phyloP scores from a whole-genome alignment of 495 filamentous ascomycete genomes.

The Rhizodiscina lignyota region DNA sequence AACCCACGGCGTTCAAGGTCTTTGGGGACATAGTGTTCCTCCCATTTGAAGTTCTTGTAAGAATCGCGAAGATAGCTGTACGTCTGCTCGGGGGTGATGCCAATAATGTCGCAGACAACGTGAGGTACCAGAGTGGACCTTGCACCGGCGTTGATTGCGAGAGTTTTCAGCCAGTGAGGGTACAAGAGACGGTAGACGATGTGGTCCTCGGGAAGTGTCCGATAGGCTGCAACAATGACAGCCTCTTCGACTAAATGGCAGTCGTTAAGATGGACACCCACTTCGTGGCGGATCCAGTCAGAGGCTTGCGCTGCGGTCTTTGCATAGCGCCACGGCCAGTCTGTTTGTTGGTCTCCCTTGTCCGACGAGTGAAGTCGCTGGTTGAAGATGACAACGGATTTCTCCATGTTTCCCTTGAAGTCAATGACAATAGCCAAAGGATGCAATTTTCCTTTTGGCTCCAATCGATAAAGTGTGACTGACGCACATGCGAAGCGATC shows the following conservation, averaged over 20 bases:
- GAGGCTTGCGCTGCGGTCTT: conserved; percentile 32
- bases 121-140: conserved; percentile 27
- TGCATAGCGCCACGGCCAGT: conserved; percentile 36
- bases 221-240: too few relatives aligned
- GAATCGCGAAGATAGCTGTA: conserved; percentile 17
- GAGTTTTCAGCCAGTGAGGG: conserved; percentile 33
- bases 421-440: conserved; percentile 17
- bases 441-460: too few relatives aligned
- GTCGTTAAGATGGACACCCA: too few relatives aligned
- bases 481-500: too few relatives aligned
- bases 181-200: conserved; percentile 23
- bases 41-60: conserved; percentile 26
- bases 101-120: conserved; percentile 24
- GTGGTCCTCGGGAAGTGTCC: conserved; percentile 21
- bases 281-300: conserved; percentile 33
- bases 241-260: too few relatives aligned
- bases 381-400: conserved; percentile 32
- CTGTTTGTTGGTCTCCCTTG: conserved; percentile 21
- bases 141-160: conserved; percentile 31
- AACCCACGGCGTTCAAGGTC: conserved; percentile 29
- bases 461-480: too few relatives aligned
- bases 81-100: conserved; percentile 14
- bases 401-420: conserved; percentile 24
- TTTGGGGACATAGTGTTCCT: conserved; percentile 26
- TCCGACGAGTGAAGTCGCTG: conserved; percentile 18